Base-by-base conservation (phyloP, 768 basidiomycete genomes). In the Boletellus emodensis region DNA sequence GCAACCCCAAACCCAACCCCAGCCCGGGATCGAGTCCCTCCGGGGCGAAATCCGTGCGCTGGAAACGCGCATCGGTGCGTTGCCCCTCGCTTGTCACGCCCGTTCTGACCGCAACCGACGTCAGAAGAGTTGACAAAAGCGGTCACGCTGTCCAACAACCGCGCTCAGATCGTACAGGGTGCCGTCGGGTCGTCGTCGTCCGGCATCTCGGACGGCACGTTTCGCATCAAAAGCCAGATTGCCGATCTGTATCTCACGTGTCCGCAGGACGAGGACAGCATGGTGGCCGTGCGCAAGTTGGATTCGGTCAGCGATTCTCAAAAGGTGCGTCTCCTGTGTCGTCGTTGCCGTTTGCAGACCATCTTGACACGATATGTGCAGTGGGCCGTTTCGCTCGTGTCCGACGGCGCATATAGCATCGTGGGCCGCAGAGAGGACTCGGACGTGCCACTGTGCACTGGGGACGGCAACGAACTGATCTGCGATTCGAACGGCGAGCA, bases 251-350 rank as follows among this genome's bases (percentile, higher is more conserved):
- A 48, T 7, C 47, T 48, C 10, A 48, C 47, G 15, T 48, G 47
- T 13, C 39, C 47, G 6, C 40, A 48, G 41, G 47, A 48, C 33
- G 47, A 48, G 15, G 47, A 48, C n/a, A 48, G 40, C 24, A 48
- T 48, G 47, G 40, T 41, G 34, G 15, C 4, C n/a, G n/a, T 48
- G 40, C 47, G 40, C 24, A 48, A 41, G 22, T 34, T 22, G 12
- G 47, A 48, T 35, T 32, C 39, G 15, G 40, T 17, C 7, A 41
- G 33, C 14, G 40, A 41, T 26, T 34, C 47, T 34, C 47, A 48
- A 18, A 48, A 41, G 40, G 47, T 48, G 18, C 33, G 40, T 40
- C 32, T 32, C 24, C 24, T 24, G 6, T 24, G 24, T 13, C 6
- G 17, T 39, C 37, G 14, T 33, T n/a, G 7, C 7, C 18, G 30